Evolutionary conservation across 1,139 yeast species (phyloP).

Genomic region (Geotrichum phurueaensis): DNA sequence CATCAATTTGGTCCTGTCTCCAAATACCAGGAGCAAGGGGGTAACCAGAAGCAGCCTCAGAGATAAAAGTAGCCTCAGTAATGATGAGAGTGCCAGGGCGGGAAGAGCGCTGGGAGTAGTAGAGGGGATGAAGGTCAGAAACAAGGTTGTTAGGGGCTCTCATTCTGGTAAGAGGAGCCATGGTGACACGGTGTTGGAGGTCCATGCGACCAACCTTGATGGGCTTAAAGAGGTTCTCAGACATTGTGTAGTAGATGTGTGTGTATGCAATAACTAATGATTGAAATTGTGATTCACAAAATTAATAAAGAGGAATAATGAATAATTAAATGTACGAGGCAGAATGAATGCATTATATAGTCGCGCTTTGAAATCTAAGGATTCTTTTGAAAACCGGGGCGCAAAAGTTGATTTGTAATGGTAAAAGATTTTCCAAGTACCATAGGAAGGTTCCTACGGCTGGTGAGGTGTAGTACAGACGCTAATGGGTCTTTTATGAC

Average conservation of each 20-base stretch:
- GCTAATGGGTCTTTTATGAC: too few species aligned
- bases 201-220: slow-evolving; percentile 25
- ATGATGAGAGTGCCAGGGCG: slow-evolving; percentile 46
- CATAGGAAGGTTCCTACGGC: too few species aligned
- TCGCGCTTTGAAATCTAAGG: too few species aligned
- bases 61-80: slow-evolving; percentile 41
- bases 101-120: slow-evolving; percentile 48
- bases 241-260: neutral
- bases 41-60: slow-evolving; percentile 37
- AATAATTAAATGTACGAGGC: neutral
- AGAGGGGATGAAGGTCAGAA: slow-evolving; percentile 42
- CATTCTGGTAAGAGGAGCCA: slow-evolving; percentile 48
- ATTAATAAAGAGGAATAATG: neutral
- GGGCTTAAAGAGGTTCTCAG: slow-evolving; percentile 21
- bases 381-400: neutral
- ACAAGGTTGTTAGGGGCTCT: slow-evolving; percentile 39
- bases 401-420: neutral
- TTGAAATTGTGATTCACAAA: neutral
- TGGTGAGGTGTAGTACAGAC: too few species aligned
- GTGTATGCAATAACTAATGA: neutral
- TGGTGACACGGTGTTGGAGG: slow-evolving; percentile 39
- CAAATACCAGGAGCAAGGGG: slow-evolving; percentile 51
- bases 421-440: too few species aligned
- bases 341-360: too few species aligned
- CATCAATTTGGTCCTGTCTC: slow-evolving; percentile 43